A percentile compares a stretch with the other conserved stretches of the same genome.
Conservation (phyloP, 495 filamentous ascomycete species). For the Diplogelasinospora grovesii region DNA sequence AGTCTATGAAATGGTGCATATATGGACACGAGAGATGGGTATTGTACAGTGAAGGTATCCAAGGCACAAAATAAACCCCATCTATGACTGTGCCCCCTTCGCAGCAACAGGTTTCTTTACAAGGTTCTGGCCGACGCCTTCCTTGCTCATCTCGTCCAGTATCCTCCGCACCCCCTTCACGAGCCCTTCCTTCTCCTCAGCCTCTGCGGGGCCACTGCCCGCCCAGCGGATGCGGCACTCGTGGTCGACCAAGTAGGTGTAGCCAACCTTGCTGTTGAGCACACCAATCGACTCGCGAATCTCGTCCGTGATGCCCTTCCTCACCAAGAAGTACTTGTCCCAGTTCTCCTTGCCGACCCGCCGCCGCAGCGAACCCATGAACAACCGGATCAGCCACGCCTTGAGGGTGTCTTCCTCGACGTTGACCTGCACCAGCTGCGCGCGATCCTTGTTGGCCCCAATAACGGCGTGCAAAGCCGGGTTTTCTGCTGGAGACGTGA, state of each 20-base stretch:
- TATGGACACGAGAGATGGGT: too few relatives aligned
- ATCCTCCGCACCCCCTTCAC: slow-evolving; percentile 62
- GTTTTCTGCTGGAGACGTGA: slow-evolving; percentile 57
- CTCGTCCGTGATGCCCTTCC: slow-evolving; percentile 63
- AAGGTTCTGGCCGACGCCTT: slow-evolving; percentile 14
- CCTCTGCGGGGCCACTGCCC: slow-evolving; percentile 69
- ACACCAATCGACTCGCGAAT: slow-evolving; percentile 73
- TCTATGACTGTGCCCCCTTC: not conserved
- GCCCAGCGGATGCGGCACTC: slow-evolving; percentile 92
- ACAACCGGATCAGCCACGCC: slow-evolving; percentile 63
- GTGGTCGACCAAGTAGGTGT: slow-evolving; percentile 86
- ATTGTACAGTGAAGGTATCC: not conserved
- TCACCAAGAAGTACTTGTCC: slow-evolving; percentile 75
- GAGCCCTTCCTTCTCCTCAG: slow-evolving; percentile 63
- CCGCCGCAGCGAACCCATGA: slow-evolving; percentile 54
- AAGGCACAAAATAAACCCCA: not conserved
- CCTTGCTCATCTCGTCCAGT: slow-evolving; percentile 48
- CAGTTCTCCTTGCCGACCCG: slow-evolving; percentile 54
- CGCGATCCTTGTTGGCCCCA: slow-evolving; percentile 35
- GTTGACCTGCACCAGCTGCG: slow-evolving; percentile 79
- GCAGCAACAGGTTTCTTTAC: slow-evolving; percentile 7
- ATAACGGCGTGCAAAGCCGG: slow-evolving; percentile 53
- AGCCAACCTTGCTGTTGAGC: slow-evolving; percentile 84
- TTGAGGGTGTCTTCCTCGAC: slow-evolving; percentile 75
- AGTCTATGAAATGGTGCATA: too few relatives aligned